These are phyloP conservation scores for Cyanidiococcus yangmingshanensis DNA, from an alignment of 23 red algal genomes.

Conservation along the genomic window DNA sequence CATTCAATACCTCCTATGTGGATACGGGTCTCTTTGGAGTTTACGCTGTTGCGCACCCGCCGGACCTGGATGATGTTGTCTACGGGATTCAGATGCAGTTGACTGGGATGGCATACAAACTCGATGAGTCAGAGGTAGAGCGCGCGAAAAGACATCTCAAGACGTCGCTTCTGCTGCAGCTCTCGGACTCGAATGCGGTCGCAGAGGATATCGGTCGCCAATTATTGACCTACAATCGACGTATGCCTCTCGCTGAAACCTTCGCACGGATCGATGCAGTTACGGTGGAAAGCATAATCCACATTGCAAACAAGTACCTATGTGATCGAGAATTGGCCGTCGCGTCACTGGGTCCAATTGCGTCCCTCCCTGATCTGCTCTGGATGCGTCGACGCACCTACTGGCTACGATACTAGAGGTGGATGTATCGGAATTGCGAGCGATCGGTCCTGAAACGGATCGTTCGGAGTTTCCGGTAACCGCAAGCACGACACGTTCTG, in stretches of 20 bases:
- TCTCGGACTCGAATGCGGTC: conserved; percentile 56
- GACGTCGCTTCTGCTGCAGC: conserved; percentile 59
- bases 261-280: conserved; percentile 96
- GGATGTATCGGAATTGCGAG: too few species aligned
- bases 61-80: conserved; percentile 82
- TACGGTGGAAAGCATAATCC: conserved; percentile 51
- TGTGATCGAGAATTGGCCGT: conserved; percentile 88
- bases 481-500: too few species aligned
- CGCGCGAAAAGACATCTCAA: conserved; percentile 84
- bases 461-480: too few species aligned
- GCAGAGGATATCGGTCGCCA: conserved; percentile 95
- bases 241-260: conserved; percentile 82
- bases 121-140: conserved; percentile 59
- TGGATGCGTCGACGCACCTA: conserved; percentile 89
- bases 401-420: conserved; percentile 65
- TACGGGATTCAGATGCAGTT: conserved; percentile 46
- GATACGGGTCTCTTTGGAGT: conserved; percentile 93
- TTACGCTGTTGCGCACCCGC: conserved; percentile 61
- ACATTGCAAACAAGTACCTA: conserved; percentile 86
- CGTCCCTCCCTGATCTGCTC: conserved; percentile 76
- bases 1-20: conserved; percentile 96
- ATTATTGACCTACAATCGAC: conserved; percentile 78
- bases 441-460: too few species aligned
- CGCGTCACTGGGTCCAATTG: conserved; percentile 78
- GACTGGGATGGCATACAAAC: conserved; percentile 41